Evolutionary conservation across 805 yeast species (phyloP).

Genomic region (Kuraishia piskuri): DNA sequence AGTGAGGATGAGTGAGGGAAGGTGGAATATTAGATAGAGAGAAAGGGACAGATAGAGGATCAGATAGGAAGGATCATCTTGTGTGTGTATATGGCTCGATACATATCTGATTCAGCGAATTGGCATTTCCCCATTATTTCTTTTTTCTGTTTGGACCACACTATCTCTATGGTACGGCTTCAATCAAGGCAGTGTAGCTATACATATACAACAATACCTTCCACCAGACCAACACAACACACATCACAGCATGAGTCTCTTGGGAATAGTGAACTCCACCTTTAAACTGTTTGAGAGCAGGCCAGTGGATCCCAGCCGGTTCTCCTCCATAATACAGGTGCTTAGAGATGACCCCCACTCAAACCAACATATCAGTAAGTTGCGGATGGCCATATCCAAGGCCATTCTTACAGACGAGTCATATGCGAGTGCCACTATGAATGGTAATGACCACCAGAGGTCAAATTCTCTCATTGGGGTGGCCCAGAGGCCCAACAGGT

Average conservation of each 20-base stretch:
- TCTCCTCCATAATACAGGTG: constrained; percentile 13
- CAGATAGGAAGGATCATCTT: too few species aligned
- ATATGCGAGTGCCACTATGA: constrained; percentile 6
- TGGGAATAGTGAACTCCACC: constrained; percentile 13
- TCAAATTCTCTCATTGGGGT: not conserved
- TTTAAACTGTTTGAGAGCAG: constrained; percentile 13
- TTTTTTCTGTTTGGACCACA: too few species aligned
- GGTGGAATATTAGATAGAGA: too few species aligned
- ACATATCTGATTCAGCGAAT: too few species aligned
- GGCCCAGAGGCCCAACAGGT: not conserved
- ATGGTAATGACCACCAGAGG: not conserved
- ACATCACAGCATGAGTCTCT: not conserved
- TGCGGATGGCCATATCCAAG: constrained; percentile 14
- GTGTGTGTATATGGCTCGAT: too few species aligned
- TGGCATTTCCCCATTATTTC: too few species aligned
- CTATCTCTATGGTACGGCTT: too few species aligned
- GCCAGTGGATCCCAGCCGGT: constrained; percentile 5
- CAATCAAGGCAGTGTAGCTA: too few species aligned
- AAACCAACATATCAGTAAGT: constrained; percentile 9
- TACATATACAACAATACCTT: too few species aligned
- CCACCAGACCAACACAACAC: too few species aligned
- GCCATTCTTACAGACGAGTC: constrained; percentile 14
- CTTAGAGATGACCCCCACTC: constrained; percentile 17
- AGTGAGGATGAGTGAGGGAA: too few species aligned
- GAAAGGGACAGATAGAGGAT: too few species aligned